Base-by-base conservation (phyloP, 1,139 yeast species). In the Wickerhamomyces sp. region DNA sequence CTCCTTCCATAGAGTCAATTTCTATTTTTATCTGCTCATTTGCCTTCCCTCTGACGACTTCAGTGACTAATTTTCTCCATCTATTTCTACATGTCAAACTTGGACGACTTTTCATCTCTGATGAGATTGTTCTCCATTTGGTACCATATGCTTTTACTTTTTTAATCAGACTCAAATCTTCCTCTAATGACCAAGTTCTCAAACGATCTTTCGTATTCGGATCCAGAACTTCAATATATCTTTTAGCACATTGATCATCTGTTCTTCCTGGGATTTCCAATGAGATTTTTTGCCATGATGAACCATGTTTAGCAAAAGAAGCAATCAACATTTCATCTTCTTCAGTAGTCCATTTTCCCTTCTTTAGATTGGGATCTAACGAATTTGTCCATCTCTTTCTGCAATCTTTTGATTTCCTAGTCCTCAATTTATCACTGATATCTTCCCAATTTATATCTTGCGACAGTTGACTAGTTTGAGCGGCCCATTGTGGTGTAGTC, bases 171-270 rank as follows among this genome's bases (percentile, higher is more conserved):
- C 69, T 65, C 38, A 84, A 66, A 62, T 91, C 97, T 60, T 91
- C 97, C 13, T 81, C 88, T 36, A 75, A 60, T 0, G 80, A 71
- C 98, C 98, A 91, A 6, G 86, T 83, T 53, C 88, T 76, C 40
- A 89, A 69, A 44, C 97, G 68, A 55, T 86, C 90, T 48, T 82
- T 80, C 6, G 93, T 83, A 43, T 68, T 55, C 67, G 97, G 97
- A 56, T 88, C 95, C 48, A 91, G 66, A 2, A 90, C 96, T 59
- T 91, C 98, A 23, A 84, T 80, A 63, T 89, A 91, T 54, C 98
- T 68, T 60, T 91, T 91, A 2, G 96, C 89, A 67, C 97, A 91
- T 66, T 91, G 98, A 63, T 90, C 97, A 61, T 90, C 96, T 1
- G 96, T 91, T 58, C 98, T 72, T 4, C 96, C 95, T 2, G 79